phyloP scores from a whole-genome alignment of 805 yeast genomes.

The Candida maesae region DNA sequence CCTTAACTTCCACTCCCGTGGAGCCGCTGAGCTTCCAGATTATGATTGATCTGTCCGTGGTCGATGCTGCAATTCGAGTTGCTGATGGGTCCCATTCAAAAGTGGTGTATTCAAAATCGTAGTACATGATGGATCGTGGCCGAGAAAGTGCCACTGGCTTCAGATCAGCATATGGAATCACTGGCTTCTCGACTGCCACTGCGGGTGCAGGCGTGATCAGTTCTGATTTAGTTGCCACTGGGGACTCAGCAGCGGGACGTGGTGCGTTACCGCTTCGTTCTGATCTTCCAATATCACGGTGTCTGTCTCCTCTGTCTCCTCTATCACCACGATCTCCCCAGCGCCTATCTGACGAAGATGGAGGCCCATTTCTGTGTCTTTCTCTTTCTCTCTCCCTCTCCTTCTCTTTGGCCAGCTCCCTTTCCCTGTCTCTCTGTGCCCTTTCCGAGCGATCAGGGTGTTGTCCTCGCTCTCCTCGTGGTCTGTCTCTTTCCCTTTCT shows the following conservation, averaged over 20 bases:
- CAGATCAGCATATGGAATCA: too few relatives aligned
- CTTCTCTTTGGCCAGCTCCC: slow-evolving; percentile 3
- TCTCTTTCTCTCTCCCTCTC: slow-evolving; percentile 9
- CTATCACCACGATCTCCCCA: slow-evolving; percentile 5
- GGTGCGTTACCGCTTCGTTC: too few relatives aligned
- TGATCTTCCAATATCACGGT: too few relatives aligned
- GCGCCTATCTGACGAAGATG: too few relatives aligned
- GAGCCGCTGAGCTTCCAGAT: slow-evolving; percentile 27
- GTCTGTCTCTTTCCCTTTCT: slow-evolving; percentile 4
- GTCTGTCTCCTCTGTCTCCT: slow-evolving; percentile 1
- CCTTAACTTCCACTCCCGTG: slow-evolving; percentile 29
- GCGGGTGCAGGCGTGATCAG: too few relatives aligned
- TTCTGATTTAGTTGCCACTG: too few relatives aligned
- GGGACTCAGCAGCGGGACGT: too few relatives aligned
- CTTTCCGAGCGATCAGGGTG: background rate
- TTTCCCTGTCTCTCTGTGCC: background rate
- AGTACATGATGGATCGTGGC: background rate
- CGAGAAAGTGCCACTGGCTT: background rate
- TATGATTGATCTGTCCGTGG: slow-evolving; percentile 28
- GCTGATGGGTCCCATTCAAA: slow-evolving; percentile 30
- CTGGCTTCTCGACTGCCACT: too few relatives aligned
- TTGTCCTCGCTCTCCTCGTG: slow-evolving; percentile 1
- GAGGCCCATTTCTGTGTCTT: background rate
- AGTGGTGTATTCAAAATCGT: slow-evolving; percentile 13
- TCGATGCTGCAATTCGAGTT: slow-evolving; percentile 27